Evolutionary conservation across 352 stramenopile species (phyloP).

Genomic region (Vaucheria bursata): DNA sequence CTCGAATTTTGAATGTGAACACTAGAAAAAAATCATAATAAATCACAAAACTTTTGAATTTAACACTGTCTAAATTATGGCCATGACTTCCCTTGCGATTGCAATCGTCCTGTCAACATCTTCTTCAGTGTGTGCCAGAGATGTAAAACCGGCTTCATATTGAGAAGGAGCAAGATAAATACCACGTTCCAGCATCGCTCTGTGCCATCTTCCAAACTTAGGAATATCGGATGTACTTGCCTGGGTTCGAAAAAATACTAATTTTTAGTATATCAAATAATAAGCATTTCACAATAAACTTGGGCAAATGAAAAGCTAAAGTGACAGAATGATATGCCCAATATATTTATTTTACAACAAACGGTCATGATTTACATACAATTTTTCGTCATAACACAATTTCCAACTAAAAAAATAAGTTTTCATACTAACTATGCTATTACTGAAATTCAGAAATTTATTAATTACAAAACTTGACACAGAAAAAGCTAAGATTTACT

Average conservation of each 20-base stretch:
- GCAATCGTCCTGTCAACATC: conserved; percentile 73
- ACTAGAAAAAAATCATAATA: no score
- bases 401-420: no score
- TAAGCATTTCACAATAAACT: not conserved
- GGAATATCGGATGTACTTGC: conserved; percentile 18
- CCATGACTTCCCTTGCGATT: conserved; percentile 68
- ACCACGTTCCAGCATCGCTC: conserved; percentile 70
- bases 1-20: no score
- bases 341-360: no score
- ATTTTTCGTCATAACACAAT: no score
- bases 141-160: conserved; percentile 78
- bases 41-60: conserved; percentile 14
- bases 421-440: no score
- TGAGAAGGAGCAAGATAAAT: conserved; percentile 74
- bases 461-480: no score
- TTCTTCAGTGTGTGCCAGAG: conserved; percentile 67
- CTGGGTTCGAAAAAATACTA: no score
- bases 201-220: conserved; percentile 75
- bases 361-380: no score
- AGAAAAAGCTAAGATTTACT: no score
- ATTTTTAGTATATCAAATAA: no score
- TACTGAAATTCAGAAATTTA: no score
- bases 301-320: not conserved
- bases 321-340: not conserved
- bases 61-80: conserved; percentile 58